Evolutionary conservation across 805 yeast genomes (phyloP).

Genomic region (Spathaspora hagerdaliae): DNA sequence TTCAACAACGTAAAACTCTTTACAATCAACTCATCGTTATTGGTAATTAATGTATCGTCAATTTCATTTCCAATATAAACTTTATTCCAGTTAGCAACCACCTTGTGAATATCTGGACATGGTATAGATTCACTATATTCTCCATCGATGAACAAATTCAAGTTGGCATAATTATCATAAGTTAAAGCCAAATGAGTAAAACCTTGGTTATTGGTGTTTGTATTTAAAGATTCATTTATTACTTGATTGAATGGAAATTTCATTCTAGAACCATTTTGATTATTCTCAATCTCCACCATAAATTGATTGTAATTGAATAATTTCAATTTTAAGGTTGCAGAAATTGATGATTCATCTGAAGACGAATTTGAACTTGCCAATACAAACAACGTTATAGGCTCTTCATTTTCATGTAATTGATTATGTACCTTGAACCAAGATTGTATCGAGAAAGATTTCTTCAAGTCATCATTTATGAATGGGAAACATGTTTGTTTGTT

Average conservation of each 20-base stretch:
- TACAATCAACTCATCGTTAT: constrained; percentile 24
- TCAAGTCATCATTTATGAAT: constrained; percentile 6
- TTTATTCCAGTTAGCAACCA: constrained; percentile 30
- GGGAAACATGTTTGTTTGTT: constrained; percentile 12
- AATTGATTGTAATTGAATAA: constrained; percentile 27
- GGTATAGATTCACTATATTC: constrained; percentile 43
- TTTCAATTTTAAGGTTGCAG: constrained; percentile 23
- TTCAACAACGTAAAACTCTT: constrained; percentile 39
- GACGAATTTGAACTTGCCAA: constrained; percentile 22
- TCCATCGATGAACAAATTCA: constrained; percentile 48
- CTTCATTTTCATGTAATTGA: constrained; percentile 9
- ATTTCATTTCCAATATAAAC: constrained; percentile 27
- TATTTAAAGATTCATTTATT: background rate
- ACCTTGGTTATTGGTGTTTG: constrained; percentile 13
- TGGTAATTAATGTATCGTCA: constrained; percentile 1
- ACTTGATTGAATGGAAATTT: constrained; percentile 32
- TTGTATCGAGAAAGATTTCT: constrained; percentile 30
- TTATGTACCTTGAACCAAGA: constrained; percentile 36
- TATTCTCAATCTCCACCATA: constrained; percentile 23
- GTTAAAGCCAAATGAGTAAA: constrained; percentile 29
- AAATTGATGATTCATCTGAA: constrained; percentile 6
- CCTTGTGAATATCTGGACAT: constrained; percentile 27
- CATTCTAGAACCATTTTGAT: constrained; percentile 19
- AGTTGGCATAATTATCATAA: constrained; percentile 31
- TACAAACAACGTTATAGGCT: constrained; percentile 18